Evolutionary conservation across 2,329 filamentous ascomycete genomes (phyloP), one percentile per base, ranked within the genome.

Genomic region (Trichoderma gracile): DNA sequence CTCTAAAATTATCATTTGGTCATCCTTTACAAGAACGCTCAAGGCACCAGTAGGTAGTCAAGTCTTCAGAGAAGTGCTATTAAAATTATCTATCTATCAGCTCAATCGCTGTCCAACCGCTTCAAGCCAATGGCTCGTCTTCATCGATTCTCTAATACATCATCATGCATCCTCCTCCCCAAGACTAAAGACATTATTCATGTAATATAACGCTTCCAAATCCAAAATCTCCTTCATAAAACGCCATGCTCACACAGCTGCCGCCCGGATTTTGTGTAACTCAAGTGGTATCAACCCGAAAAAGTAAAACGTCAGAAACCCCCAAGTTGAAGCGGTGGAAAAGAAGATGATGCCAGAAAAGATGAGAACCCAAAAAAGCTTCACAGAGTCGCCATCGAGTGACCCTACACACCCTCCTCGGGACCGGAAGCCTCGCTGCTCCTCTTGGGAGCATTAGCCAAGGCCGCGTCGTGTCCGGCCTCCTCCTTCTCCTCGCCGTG

Each of bases 391-490:
- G 8, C 58, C 15, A 23, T 38, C 9, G 1, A 46, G n/a, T 25
- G 27, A 3, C 17, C 38, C 67, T 54, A 71, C 1, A 65, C 70
- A 43, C 62, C 68, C 60, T 71, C 64, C 33, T 42, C 63, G 1
- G 67, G 59, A 7, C 67, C 69, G n/a, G 63, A 65, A 10, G 17
- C 40, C 43, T 76, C 73, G 60, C 68, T 70, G 43, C 72, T 70
- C 64, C 70, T 72, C 64, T 67, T 73, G 3, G 78, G 78, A 7
- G 70, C 73, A 54, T 71, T 77, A 2, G 75, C 74, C 65, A 74
- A 67, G 15, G 75, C 75, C 5, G 76, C 76, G 21, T 73, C 67
- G 53, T 78, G 71, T 2, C 72, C 33, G 33, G 33, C 66, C 1
- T 66, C 68, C n/a, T 75, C 68, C 65, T 78, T 76, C 65, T 78